Conservation (phyloP, 108 stramenopile species). For the Cyclostephanos invisitatus region DNA sequence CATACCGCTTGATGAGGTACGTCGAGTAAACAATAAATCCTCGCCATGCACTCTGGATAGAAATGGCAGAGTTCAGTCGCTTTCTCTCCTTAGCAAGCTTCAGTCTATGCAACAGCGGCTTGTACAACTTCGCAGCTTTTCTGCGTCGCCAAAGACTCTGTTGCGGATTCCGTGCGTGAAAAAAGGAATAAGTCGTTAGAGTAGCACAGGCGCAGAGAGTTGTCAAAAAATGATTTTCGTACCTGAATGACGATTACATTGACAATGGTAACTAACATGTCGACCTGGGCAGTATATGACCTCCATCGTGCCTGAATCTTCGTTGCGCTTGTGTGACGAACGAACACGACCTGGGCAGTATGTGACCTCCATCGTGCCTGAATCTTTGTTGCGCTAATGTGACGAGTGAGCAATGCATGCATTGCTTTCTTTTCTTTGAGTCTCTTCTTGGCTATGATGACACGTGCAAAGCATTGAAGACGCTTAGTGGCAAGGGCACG, state of each 20-base stretch:
- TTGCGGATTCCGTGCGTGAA: not conserved
- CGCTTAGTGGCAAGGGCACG: constrained; percentile 30
- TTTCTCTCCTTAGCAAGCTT: constrained; percentile 32
- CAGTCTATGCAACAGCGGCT: constrained; percentile 36
- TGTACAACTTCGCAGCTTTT: constrained; percentile 34
- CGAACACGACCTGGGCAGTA: constrained; percentile 56
- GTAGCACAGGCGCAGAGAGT: not conserved
- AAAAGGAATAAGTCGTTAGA: not conserved
- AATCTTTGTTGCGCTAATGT: constrained; percentile 52
- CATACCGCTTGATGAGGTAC: constrained; percentile 28
- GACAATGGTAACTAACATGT: constrained; percentile 58
- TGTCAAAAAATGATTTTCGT: not conserved
- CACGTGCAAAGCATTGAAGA: constrained; percentile 32
- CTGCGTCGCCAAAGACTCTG: constrained; percentile 64
- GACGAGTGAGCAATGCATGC: constrained; percentile 22
- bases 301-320: constrained; percentile 62
- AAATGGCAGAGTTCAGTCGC: constrained; percentile 13
- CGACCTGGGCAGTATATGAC: constrained; percentile 50
- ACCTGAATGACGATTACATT: constrained; percentile 71
- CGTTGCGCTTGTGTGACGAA: too few species aligned
- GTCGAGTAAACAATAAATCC: constrained; percentile 33
- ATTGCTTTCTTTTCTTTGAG: constrained; percentile 22
- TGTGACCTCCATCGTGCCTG: constrained; percentile 57
- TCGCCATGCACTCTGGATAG: constrained; percentile 47
- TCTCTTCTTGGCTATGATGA: constrained; percentile 30